Evolutionary conservation across 129 eudicot genomes (phyloP), one percentile per base, ranked within the genome.

Genomic region (Escallonia rubra): DNA sequence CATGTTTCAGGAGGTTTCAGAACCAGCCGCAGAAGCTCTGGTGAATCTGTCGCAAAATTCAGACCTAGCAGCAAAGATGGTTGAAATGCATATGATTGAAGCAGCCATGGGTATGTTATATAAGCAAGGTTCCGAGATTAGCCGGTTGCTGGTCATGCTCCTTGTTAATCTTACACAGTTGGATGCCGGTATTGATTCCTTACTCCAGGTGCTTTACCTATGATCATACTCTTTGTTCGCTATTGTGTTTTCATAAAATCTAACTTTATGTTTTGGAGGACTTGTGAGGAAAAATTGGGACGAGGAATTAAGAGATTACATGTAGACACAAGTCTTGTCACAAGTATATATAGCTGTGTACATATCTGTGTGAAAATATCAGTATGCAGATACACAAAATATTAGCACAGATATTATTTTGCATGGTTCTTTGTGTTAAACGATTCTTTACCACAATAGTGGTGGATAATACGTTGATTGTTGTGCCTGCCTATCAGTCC

Each of bases 101-200:
- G 67, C 43, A 12, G 79, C 74, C 41, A 85, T 83, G 96, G 96
- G 83, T 56, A 66, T 70, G 16, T 64, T 91, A 49, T 87, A 83
- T 77, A 91, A 72, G 76, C 57, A 80, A 80, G 93, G 64, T 57
- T 78, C 85, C 72, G 86, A 73, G 2, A 81, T 87, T 59, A 74
- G 45, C 2, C 74, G 75, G n/a, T 64, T 88, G 60, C 72, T 89
- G 59, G 86, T 85, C 63, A 85, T 89, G 96, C 85, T 89, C 38
- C 86, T 83, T 65, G 90, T 86, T 63, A 86, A 89, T 81, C 88
- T 89, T 57, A 89, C 96, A 61, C 96, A 83, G 65, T 60, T 89
- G 74, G 96, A 94, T 85, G 86, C 85, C 67, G 99, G 99, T 70
- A 83, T 94, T 77, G 85, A 90, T 41, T 87, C 96, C 41, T 84